Conservation (phyloP, 805 yeast species). For the Hanseniaspora thailandica region DNA sequence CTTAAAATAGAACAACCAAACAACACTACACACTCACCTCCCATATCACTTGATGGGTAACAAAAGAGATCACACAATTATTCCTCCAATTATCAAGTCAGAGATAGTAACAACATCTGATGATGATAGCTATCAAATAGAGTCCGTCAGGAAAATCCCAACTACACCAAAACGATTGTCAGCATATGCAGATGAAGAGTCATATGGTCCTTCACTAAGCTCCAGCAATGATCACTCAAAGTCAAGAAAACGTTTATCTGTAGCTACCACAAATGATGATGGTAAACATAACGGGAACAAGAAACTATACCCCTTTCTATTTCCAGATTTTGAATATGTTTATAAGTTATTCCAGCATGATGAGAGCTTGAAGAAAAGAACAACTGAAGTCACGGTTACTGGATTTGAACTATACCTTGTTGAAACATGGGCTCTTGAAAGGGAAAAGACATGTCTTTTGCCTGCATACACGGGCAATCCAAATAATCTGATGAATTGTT, state of each 20-base stretch:
- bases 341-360: neutral
- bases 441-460: conserved; percentile 55
- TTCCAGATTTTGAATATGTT: conserved; percentile 14
- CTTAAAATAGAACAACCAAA: neutral
- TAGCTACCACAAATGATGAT: neutral
- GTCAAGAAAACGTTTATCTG: no score
- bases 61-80: neutral
- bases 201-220: neutral
- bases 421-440: conserved; percentile 83
- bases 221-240: neutral
- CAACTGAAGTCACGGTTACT: neutral
- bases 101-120: neutral
- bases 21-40: neutral
- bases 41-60: neutral
- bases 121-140: neutral
- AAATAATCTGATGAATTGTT: conserved; percentile 50
- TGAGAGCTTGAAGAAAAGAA: neutral
- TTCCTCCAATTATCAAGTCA: neutral
- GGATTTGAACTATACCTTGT: conserved; percentile 88
- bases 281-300: neutral
- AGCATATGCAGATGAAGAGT: neutral
- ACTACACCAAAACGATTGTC: neutral
- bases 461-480: conserved; percentile 79
- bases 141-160: neutral
- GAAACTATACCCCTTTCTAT: conserved; percentile 11